Conservation (phyloP, 2,329 filamentous ascomycete genomes). For the Colletotrichum spaethianum region DNA sequence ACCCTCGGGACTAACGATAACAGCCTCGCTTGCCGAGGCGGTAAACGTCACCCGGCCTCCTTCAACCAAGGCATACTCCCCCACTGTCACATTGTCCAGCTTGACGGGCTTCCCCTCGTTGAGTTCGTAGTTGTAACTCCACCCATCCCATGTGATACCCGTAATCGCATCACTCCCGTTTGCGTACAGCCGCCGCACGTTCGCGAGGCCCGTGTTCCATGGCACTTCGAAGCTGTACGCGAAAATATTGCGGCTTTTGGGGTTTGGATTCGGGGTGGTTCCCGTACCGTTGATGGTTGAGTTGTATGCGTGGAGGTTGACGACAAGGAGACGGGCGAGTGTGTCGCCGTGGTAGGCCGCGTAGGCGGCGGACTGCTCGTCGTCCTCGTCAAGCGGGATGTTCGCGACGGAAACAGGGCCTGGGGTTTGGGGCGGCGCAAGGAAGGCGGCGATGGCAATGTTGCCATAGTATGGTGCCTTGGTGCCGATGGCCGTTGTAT, state of each 20-base stretch:
- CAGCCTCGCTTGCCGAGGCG: slow-evolving; percentile 61
- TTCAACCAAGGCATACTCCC: slow-evolving; percentile 56
- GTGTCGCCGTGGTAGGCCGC: slow-evolving; percentile 63
- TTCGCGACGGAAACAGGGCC: slow-evolving; percentile 61
- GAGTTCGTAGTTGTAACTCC: slow-evolving; percentile 74
- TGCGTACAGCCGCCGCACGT: slow-evolving; percentile 66
- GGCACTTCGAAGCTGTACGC: slow-evolving; percentile 60
- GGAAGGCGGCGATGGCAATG: slow-evolving; percentile 69
- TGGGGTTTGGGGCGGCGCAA: slow-evolving; percentile 59
- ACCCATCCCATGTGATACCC: slow-evolving; percentile 73
- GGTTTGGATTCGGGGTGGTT: slow-evolving; percentile 44
- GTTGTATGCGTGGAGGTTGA: slow-evolving; percentile 74
- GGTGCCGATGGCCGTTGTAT: slow-evolving; percentile 65
- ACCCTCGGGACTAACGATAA: slow-evolving; percentile 48
- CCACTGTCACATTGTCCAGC: slow-evolving; percentile 68
- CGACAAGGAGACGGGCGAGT: slow-evolving; percentile 64
- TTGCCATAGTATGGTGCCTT: slow-evolving; percentile 77
- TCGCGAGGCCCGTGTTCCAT: slow-evolving; percentile 45
- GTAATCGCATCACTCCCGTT: slow-evolving; percentile 76
- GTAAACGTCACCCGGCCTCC: slow-evolving; percentile 55
- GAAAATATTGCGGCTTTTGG: slow-evolving; percentile 48
- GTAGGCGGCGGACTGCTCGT: slow-evolving; percentile 66
- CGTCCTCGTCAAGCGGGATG: slow-evolving; percentile 53
- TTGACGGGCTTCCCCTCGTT: slow-evolving; percentile 66
- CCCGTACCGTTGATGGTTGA: slow-evolving; percentile 63